phyloP scores from a whole-genome alignment of 495 filamentous ascomycete species.

The Aspergillus ostianus region DNA sequence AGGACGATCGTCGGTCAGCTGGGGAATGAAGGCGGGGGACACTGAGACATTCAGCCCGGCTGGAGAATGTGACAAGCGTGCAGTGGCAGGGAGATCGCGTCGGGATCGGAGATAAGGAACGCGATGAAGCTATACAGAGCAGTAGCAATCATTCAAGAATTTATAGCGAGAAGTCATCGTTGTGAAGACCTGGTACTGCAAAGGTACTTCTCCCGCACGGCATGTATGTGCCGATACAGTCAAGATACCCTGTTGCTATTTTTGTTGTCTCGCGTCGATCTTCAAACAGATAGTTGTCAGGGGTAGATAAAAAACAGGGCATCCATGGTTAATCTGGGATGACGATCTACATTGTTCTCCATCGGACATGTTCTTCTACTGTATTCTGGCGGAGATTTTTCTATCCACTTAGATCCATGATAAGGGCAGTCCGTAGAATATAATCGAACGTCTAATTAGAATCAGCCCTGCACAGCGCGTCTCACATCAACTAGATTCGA shows the following conservation, averaged over 20 bases:
- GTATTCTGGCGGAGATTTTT: no score
- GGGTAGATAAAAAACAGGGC: neutral
- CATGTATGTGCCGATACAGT: neutral
- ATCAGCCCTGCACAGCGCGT: no score
- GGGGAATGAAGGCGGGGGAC: slow-evolving; percentile 2
- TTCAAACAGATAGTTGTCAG: neutral
- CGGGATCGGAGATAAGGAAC: no score
- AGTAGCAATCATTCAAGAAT: no score
- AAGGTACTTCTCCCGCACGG: neutral
- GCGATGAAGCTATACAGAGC: no score
- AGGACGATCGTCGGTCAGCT: neutral
- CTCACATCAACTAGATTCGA: neutral
- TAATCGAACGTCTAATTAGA: no score
- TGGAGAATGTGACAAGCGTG: neutral
- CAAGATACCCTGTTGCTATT: neutral
- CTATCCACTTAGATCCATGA: no score
- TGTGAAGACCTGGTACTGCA: no score
- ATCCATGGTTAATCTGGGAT: neutral
- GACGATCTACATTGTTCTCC: neutral
- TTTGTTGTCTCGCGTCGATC: neutral
- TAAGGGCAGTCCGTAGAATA: no score
- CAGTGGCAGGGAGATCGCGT: no score
- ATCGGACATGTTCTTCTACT: neutral
- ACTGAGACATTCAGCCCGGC: neutral
- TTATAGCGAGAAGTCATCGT: no score